Conservation (phyloP, 2,329 filamentous ascomycete species). For the Sporothrix euskadiensis region DNA sequence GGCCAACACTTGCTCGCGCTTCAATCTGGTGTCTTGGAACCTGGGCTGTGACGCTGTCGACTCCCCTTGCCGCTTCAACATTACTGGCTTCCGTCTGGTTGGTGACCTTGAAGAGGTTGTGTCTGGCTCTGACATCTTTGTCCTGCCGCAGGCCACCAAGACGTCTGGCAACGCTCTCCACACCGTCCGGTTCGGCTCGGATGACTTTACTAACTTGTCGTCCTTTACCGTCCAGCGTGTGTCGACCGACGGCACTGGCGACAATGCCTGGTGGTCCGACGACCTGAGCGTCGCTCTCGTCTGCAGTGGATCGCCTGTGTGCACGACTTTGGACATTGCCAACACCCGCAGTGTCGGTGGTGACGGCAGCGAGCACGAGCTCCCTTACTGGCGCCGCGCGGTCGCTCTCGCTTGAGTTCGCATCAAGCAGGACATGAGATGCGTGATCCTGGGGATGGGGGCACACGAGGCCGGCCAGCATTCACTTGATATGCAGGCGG, state of each 20-base stretch:
- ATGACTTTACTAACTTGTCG: conserved; percentile 40
- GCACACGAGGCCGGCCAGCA: not conserved
- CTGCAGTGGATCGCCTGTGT: conserved; percentile 1
- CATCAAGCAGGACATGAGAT: not conserved
- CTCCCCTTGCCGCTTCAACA: conserved; percentile 41
- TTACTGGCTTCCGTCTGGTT: conserved; percentile 39
- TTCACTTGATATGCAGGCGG: not conserved
- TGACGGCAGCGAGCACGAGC: not conserved
- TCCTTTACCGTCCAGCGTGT: conserved; percentile 46
- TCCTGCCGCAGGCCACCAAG: conserved; percentile 38
- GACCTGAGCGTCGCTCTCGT: conserved; percentile 38
- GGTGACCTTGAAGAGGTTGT: conserved; percentile 36
- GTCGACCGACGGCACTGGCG: conserved; percentile 35
- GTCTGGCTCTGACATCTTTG: conserved; percentile 35
- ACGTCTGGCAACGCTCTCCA: conserved; percentile 38
- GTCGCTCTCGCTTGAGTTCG: not conserved
- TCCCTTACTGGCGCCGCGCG: not conserved
- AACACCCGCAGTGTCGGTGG: not conserved
- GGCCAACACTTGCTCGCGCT: conserved; percentile 38
- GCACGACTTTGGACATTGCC: not conserved
- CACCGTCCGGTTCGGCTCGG: conserved; percentile 34
- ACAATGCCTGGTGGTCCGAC: conserved; percentile 49
- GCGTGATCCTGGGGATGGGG: too few species aligned
- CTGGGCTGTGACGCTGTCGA: conserved; percentile 44
- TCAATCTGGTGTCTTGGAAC: conserved; percentile 42